Evolutionary conservation across 768 basidiomycete species (phyloP).

Genomic region (Suillus variegatus): DNA sequence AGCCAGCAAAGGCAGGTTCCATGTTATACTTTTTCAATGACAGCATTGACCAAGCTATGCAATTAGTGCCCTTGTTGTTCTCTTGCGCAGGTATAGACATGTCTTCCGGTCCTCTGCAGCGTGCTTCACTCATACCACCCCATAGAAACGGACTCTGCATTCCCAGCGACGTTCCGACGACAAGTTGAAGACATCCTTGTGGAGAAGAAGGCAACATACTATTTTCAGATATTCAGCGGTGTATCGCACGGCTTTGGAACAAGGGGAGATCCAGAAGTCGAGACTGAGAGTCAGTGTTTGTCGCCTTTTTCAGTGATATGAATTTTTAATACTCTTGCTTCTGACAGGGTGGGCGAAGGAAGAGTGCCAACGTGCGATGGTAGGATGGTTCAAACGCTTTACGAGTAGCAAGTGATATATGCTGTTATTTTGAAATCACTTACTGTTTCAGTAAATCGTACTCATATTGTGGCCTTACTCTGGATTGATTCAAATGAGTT

Average conservation of each 20-base stretch:
- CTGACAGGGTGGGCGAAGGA: conserved; percentile 60
- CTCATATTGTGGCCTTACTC: not conserved
- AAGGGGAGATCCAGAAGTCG: conserved; percentile 31
- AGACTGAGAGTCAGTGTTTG: conserved; percentile 20
- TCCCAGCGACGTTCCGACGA: conserved; percentile 52
- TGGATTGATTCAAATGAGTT: not conserved
- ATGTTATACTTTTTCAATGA: not conserved
- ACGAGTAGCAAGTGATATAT: not conserved
- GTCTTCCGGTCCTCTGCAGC: not conserved
- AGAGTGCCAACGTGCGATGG: conserved; percentile 51
- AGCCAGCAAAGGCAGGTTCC: conserved; percentile 45
- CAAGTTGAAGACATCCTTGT: conserved; percentile 58
- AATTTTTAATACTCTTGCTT: not conserved
- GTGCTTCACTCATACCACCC: not conserved
- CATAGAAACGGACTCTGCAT: conserved; percentile 55
- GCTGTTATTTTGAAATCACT: not conserved
- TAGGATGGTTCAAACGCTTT: conserved; percentile 55
- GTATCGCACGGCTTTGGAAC: conserved; percentile 40
- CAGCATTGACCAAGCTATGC: not conserved
- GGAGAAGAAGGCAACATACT: conserved; percentile 51
- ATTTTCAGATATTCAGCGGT: conserved; percentile 57
- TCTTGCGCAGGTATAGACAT: conserved; percentile 50
- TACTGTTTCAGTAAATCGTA: not conserved
- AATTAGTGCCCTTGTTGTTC: conserved; percentile 52
- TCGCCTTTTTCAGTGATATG: not conserved